Evolutionary conservation across 805 yeast species (phyloP).

Genomic region (Candida methanosorbosa): DNA sequence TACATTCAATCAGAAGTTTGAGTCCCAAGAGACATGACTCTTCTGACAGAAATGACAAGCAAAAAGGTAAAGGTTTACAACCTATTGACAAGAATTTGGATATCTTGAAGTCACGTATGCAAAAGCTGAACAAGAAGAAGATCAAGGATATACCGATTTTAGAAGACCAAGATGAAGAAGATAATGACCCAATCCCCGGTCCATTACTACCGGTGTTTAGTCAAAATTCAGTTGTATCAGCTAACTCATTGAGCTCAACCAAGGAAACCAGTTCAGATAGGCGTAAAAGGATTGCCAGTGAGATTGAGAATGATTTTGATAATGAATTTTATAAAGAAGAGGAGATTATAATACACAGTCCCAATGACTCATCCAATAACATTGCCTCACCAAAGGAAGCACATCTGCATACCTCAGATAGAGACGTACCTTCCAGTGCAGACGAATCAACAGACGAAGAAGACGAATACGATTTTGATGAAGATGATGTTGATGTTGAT

Average conservation of each 20-base stretch:
- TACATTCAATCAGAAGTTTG: no score
- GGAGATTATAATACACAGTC: no score
- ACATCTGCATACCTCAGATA: not conserved
- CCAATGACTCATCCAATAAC: not conserved
- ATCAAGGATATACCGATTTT: conserved; percentile 13
- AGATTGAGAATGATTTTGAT: conserved; percentile 25
- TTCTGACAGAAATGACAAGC: no score
- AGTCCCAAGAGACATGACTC: no score
- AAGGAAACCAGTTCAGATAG: not conserved
- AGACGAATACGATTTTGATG: conserved; percentile 1
- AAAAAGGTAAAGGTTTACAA: no score
- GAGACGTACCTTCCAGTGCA: conserved; percentile 18
- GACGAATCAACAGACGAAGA: conserved; percentile 19
- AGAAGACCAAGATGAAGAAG: conserved; percentile 24
- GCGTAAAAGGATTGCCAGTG: conserved; percentile 3
- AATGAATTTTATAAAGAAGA: conserved; percentile 19
- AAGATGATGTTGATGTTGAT: not conserved
- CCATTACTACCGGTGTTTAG: conserved; percentile 20
- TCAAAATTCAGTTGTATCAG: not conserved
- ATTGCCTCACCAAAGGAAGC: not conserved
- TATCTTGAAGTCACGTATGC: no score
- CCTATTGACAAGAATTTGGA: no score
- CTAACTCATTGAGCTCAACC: not conserved
- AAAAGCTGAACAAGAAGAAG: not conserved
- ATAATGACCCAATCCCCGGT: conserved; percentile 7